Base-by-base conservation (phyloP, 257 asterid genomes). In the Pogostemon cablin region DNA sequence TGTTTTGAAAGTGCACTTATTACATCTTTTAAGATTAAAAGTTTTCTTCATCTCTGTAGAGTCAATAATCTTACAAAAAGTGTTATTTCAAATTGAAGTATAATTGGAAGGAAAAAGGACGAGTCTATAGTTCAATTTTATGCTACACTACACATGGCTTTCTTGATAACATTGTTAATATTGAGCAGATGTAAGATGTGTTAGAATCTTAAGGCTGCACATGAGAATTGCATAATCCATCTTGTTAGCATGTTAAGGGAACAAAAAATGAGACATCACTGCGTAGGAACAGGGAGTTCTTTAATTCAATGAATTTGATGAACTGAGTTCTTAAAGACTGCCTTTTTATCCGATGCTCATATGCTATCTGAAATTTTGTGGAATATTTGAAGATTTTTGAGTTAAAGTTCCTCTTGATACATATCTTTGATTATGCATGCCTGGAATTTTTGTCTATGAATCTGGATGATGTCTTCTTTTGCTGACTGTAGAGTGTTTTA, bases 401-500 rank as follows among this genome's bases (percentile, higher is more conserved):
- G 11, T 43, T 60, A 9, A 49, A 32, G 40, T 32, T 68, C 20
- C 58, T 61, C n/a, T 78, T 68, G 60, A 72, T 55, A 46, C 48
- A 59, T 15, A 62, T 41, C 54, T 20, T 61, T 39, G 61, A 67
- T 53, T 54, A 11, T 48, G n/a, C 43, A 4, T 7, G 47, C 32
- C 53, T 41, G 41, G 38, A 49, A n/a, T 11, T 61, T 46, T n/a
- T 37, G 55, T 37, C n/a, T 37, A 4, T 69, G 47, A 37, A 12
- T 56, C 40, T 62, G 71, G 63, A 39, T 67, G 25, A 60, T n/a
- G 41, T 39, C 50, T 49, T 67, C 7, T 59, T 67, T 48, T 69
- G 5, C 12, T 48, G 32, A 25, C 54, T 49, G 38, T 38, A 57
- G 68, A 54, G 66, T 46, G 67, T 66, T 41, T 32, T 44, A 47